phyloP scores from a whole-genome alignment of 1,139 yeast species.

The Arxiozyma slooffiae region DNA sequence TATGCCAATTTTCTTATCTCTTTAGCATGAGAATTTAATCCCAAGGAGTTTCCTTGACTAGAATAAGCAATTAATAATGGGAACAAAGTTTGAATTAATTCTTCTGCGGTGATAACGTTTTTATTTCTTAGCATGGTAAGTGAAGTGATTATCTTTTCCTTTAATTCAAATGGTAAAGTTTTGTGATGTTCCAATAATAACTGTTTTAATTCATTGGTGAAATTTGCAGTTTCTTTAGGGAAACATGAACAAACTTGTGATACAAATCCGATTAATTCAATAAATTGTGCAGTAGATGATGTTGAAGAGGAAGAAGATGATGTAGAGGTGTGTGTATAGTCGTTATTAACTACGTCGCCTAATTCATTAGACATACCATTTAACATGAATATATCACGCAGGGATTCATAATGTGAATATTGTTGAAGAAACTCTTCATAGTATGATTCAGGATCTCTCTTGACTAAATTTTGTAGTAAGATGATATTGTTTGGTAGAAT shows the following conservation, averaged over 20 bases:
- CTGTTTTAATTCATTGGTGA: conserved; percentile 69
- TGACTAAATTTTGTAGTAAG: conserved; percentile 78
- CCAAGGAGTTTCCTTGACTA: conserved; percentile 41
- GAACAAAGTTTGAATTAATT: conserved; percentile 74
- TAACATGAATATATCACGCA: conserved; percentile 69
- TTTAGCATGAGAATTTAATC: conserved; percentile 56
- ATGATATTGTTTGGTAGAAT: conserved; percentile 86
- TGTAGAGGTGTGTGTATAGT: conserved; percentile 19
- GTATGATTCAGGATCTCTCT: conserved; percentile 89
- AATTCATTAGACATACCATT: conserved; percentile 18
- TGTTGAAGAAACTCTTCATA: conserved; percentile 89
- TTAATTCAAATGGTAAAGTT: conserved; percentile 69
- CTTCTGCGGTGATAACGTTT: conserved; percentile 69
- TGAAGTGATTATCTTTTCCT: conserved; percentile 87
- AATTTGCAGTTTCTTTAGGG: conserved; percentile 76
- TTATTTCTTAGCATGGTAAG: conserved; percentile 85
- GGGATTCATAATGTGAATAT: conserved; percentile 81
- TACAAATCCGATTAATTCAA: conserved; percentile 79
- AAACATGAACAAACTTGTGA: conserved; percentile 85
- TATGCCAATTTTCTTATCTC: conserved; percentile 76
- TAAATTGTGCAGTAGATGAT: conserved; percentile 61
- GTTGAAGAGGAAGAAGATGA: conserved; percentile 8
- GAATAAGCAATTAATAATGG: conserved; percentile 58
- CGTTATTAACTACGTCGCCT: conserved; percentile 3
- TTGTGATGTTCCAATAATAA: conserved; percentile 67